phyloP scores from a whole-genome alignment of 148 eudicot species.

The Chenopodium formosanum region DNA sequence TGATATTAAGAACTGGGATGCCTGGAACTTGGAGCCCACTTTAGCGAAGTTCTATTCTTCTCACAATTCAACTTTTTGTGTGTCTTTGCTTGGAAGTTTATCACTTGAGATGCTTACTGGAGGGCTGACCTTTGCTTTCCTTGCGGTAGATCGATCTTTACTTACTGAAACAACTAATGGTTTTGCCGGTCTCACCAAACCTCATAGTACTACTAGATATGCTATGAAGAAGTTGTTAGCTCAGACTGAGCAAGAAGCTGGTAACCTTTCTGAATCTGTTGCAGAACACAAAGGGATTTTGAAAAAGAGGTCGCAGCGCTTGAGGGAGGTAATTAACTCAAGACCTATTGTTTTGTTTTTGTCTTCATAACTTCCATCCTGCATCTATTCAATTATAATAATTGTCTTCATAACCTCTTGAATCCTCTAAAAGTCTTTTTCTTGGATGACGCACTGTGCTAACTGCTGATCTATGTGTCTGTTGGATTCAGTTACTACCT shows the following conservation, averaged over 20 bases:
- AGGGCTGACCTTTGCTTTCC: slow-evolving; percentile 78
- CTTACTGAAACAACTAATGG: slow-evolving; percentile 57
- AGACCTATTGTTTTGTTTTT: neutral
- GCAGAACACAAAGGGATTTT: slow-evolving; percentile 53
- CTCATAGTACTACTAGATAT: slow-evolving; percentile 81
- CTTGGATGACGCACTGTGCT: neutral
- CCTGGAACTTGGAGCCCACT: slow-evolving; percentile 70
- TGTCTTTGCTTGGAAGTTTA: slow-evolving; percentile 78
- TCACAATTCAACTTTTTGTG: slow-evolving; percentile 49
- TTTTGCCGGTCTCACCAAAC: slow-evolving; percentile 72
- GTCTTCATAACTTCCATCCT: neutral
- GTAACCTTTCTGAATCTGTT: slow-evolving; percentile 41
- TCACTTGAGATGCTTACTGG: slow-evolving; percentile 83
- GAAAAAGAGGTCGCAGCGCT: slow-evolving; percentile 55
- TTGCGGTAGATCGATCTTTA: slow-evolving; percentile 61
- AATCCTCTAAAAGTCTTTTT: neutral
- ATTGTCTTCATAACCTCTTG: neutral
- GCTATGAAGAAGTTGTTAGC: slow-evolving; percentile 82
- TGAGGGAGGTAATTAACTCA: slow-evolving; percentile 60
- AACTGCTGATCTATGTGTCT: too few relatives aligned
- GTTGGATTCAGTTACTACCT: too few relatives aligned
- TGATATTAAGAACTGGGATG: slow-evolving; percentile 41
- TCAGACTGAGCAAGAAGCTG: slow-evolving; percentile 50
- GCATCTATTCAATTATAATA: neutral
- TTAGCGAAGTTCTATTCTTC: slow-evolving; percentile 49